Conservation (phyloP, 2,329 filamentous ascomycete species). For the Fusarium metavorans region DNA sequence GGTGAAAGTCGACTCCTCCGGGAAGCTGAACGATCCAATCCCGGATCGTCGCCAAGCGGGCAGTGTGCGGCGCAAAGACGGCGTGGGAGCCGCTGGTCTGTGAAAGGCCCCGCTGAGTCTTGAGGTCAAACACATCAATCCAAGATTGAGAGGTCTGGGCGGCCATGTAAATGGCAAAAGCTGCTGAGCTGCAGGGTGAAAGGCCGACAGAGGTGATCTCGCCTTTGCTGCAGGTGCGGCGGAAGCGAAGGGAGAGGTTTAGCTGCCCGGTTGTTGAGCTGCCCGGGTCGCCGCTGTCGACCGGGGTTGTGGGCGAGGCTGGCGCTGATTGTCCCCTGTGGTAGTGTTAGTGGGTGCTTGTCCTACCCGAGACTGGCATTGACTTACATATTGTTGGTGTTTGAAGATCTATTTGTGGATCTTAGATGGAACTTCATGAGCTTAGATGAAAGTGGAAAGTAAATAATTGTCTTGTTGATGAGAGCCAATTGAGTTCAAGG, state of each 20-base stretch:
- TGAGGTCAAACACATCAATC: conserved; percentile 52
- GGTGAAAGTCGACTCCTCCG: conserved; percentile 47
- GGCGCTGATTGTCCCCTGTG: conserved; percentile 30
- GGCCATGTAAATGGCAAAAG: conserved; percentile 48
- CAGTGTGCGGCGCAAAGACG: conserved; percentile 41
- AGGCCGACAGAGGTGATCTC: conserved; percentile 51
- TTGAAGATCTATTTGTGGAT: background rate
- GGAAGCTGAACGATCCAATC: conserved; percentile 48
- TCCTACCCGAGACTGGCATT: background rate
- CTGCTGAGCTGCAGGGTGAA: conserved; percentile 40
- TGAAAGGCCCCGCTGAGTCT: conserved; percentile 42
- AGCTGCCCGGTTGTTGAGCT: conserved; percentile 18
- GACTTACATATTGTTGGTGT: conserved; percentile 34
- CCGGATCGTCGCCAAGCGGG: conserved; percentile 46
- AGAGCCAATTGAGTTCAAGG: background rate
- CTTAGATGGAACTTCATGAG: background rate
- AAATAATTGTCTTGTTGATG: background rate
- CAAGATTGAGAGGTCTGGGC: conserved; percentile 48
- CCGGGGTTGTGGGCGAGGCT: background rate
- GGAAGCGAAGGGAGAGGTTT: conserved; percentile 44
- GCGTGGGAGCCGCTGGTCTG: conserved; percentile 49
- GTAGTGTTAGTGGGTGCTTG: conserved; percentile 12
- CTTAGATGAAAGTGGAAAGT: background rate
- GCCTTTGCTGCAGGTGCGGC: conserved; percentile 43
- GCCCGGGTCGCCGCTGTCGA: background rate